phyloP scores from a whole-genome alignment of 352 stramenopile species.

The Globisporangium orthogonon region DNA sequence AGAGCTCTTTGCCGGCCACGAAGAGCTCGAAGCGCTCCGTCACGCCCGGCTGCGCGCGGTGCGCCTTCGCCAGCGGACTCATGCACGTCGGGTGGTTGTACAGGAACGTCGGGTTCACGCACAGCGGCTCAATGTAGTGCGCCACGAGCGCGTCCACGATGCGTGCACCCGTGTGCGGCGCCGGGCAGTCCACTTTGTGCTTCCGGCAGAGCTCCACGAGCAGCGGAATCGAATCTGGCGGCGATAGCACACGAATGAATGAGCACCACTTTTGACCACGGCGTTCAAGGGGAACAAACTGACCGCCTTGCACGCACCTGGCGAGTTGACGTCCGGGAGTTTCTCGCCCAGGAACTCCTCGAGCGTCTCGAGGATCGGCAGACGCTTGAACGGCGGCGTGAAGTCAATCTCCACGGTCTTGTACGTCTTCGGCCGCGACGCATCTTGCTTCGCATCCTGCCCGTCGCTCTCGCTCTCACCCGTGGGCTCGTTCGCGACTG shows the following conservation, averaged over 20 bases:
- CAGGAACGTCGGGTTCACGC: conserved; percentile 96
- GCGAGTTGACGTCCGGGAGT: conserved; percentile 61
- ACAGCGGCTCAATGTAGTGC: conserved; percentile 94
- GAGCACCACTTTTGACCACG: not conserved
- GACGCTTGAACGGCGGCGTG: conserved; percentile 95
- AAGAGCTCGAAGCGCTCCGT: conserved; percentile 99
- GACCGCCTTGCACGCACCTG: conserved; percentile 20
- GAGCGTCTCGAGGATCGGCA: conserved; percentile 95
- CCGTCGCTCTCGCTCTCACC: conserved; percentile 11
- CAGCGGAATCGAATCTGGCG: conserved; percentile 49
- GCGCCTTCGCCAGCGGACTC: conserved; percentile 94
- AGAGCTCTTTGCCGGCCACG: conserved; percentile 93
- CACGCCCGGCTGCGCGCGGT: conserved; percentile 89
- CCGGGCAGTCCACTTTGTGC: conserved; percentile 86
- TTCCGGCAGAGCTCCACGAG: conserved; percentile 85
- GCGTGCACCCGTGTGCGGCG: conserved; percentile 92
- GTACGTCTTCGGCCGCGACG: conserved; percentile 7
- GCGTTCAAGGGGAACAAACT: too few relatives aligned
- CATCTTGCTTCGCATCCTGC: conserved; percentile 3
- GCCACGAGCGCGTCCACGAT: conserved; percentile 97
- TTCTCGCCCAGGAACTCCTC: conserved; percentile 84
- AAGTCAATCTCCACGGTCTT: conserved; percentile 95
- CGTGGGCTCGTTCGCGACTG: conserved; percentile 25
- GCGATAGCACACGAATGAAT: not conserved
- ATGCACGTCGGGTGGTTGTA: conserved; percentile 97